A percentile compares a stretch with the other conserved stretches of the same genome.
Conservation (phyloP, 345 rosid species). For the Populus simonii region DNA sequence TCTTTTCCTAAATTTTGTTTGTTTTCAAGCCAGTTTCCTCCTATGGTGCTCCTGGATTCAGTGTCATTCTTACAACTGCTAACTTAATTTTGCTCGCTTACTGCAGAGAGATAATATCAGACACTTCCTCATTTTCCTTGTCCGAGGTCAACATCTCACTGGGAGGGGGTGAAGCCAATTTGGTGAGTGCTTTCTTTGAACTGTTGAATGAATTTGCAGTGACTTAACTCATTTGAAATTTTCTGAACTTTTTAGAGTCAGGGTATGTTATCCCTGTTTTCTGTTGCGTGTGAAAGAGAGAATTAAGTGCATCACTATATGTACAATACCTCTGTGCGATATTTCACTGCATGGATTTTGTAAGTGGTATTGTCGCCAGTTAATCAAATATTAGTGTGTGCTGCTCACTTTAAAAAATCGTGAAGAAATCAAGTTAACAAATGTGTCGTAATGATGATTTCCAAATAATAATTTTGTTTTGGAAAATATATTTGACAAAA, state of each 20-base stretch:
- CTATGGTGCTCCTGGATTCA: neutral
- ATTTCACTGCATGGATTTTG: neutral
- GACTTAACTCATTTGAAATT: neutral
- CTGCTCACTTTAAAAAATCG: neutral
- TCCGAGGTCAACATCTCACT: slow-evolving; percentile 64
- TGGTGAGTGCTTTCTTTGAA: slow-evolving; percentile 49
- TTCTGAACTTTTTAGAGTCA: neutral
- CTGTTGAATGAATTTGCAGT: slow-evolving; percentile 3
- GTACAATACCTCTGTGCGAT: neutral
- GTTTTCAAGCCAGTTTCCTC: slow-evolving; percentile 1
- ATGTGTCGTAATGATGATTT: neutral
- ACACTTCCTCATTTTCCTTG: slow-evolving; percentile 48
- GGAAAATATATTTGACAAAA: neutral
- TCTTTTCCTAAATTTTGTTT: neutral
- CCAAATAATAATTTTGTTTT: neutral
- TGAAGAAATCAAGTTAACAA: neutral
- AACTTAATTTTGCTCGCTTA: slow-evolving; percentile 20
- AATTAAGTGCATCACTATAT: neutral
- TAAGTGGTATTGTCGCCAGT: neutral
- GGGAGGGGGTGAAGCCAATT: slow-evolving; percentile 56
- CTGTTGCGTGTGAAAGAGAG: neutral
- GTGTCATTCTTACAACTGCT: slow-evolving; percentile 9
- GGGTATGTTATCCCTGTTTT: neutral
- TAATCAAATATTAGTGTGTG: neutral
- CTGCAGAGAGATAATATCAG: slow-evolving; percentile 53